Evolutionary conservation across 169 alveolate genomes (phyloP), one percentile per base, ranked within the genome.

Genomic region (Eimeria maxima): DNA sequence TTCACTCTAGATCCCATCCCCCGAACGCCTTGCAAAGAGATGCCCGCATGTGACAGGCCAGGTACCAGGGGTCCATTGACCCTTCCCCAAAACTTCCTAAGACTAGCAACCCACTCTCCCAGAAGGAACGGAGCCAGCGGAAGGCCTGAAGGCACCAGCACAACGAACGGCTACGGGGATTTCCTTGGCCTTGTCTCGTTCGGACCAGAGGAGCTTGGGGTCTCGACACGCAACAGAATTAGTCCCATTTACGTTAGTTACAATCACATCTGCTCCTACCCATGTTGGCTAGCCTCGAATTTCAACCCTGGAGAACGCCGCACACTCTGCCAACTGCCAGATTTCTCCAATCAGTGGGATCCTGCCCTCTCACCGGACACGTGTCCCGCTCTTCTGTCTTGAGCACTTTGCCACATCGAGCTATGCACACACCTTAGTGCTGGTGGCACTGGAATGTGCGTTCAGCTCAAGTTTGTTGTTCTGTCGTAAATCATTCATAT

Each of bases 251-350:
- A 93, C 67, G 89, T 69, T 50, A 80, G 90, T 45, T 93, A 93
- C 89, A 93, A 93, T 50, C 96, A 93, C 78, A 65, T 80, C 33
- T 93, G 96, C 57, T 69, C 96, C 67, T 93, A 93, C 55, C 71
- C 96, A 14, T 93, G 96, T 38, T 93, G 96, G 96, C 96, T 93
- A 38, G 91, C 88, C 65, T 44, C 86, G 14, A 60, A 67, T 14
- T 93, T 93, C 89, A 83, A 93, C 94, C 87, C 93, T 18, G 65
- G 71, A 3, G 84, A 93, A n/a, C 74, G 87, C 44, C 74, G 84
- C 38, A 93, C 94, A 33, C 80, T 87, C 65, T 87, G 93, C 93
- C 81, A 87, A 24, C 38, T 87, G 93, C 93, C 93, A 47, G 71
- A 63, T 38, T 63, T 63, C 63, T 22, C 93, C 67, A 38, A 63